Conservation (phyloP, 306 rosid species). For the Malus domestica region ASM211411v1 NC_041801.1:3085501-3086000, state of each 20-base stretch:
- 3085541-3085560: conserved; percentile 53
- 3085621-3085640: conserved; percentile 7
- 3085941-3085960: not conserved
- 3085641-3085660: conserved; percentile 36
- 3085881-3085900: conserved; percentile 6
- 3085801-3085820: conserved; percentile 29
- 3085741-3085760: conserved; percentile 46
- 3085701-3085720: conserved; percentile 50
- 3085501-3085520: conserved; percentile 22
- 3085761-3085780: conserved; percentile 49
- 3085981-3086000: conserved; percentile 64
- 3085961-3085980: not conserved
- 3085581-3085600: conserved; percentile 33
- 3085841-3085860: conserved; percentile 63
- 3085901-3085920: not conserved
- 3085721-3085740: conserved; percentile 53
- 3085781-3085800: conserved; percentile 45
- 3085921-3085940: not conserved
- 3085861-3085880: conserved; percentile 78
- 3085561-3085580: conserved; percentile 37
- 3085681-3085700: not conserved
- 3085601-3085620: conserved; percentile 7
- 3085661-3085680: conserved; percentile 21
- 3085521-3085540: conserved; percentile 54
- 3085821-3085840: conserved; percentile 67